These are phyloP conservation scores for Cyberlindnera petersonii DNA, from an alignment of 805 yeast species.

Conservation along the genomic window DNA sequence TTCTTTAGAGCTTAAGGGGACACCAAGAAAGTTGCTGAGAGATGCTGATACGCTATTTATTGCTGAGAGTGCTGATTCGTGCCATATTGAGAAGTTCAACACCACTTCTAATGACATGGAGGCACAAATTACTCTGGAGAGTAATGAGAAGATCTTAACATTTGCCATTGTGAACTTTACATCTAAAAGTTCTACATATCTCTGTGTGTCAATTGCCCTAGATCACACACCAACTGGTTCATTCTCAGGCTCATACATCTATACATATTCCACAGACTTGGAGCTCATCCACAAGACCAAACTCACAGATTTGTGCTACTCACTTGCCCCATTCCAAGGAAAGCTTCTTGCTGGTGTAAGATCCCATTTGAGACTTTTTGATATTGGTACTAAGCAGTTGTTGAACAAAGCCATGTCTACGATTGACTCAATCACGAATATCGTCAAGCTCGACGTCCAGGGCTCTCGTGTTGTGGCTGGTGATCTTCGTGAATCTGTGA, in stretches of 20 bases:
- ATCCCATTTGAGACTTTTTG: conserved; percentile 54
- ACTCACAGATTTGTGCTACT: conserved; percentile 43
- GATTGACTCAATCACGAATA: conserved; percentile 42
- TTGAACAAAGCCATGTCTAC: conserved; percentile 57
- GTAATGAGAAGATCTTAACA: conserved; percentile 14
- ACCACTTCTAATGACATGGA: conserved; percentile 13
- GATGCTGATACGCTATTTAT: conserved; percentile 24
- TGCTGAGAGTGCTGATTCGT: conserved; percentile 7
- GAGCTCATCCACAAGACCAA: conserved; percentile 57
- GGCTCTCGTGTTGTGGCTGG: conserved; percentile 64
- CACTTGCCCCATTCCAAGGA: conserved; percentile 55
- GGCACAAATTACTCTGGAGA: conserved; percentile 5
- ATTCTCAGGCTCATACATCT: conserved; percentile 17
- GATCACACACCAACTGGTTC: conserved; percentile 6
- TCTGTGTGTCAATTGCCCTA: conserved; percentile 43
- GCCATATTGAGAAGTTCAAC: conserved; percentile 17
- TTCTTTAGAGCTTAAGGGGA: conserved; percentile 42
- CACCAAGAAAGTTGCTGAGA: conserved; percentile 43
- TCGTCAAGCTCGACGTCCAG: conserved; percentile 47
- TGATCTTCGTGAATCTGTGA: conserved; percentile 66
- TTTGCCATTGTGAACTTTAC: conserved; percentile 24
- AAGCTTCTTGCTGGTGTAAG: conserved; percentile 57
- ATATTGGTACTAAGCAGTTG: conserved; percentile 75
- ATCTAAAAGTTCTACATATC: conserved; percentile 26
- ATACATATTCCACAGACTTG: conserved; percentile 36